These are phyloP conservation scores for Tetratostichococcus sp. DNA, from an alignment of 139 green algal species.

Conservation along the genomic window DNA sequence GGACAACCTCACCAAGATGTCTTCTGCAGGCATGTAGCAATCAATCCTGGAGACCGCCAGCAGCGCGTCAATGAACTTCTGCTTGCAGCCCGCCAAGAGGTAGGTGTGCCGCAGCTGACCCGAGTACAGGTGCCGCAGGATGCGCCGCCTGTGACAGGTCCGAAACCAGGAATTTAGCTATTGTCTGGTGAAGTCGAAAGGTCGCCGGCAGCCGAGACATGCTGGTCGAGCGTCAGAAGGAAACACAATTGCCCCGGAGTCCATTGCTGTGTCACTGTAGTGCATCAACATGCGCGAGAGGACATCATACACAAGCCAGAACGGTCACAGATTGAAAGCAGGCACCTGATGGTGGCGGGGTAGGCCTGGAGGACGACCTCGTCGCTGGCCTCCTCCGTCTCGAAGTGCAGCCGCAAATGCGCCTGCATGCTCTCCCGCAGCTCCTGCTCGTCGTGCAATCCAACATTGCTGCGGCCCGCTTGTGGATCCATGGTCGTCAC, in stretches of 20 bases:
- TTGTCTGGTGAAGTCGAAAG: too few species aligned
- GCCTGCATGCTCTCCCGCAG: conserved; percentile 51
- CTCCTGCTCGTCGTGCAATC: conserved; percentile 17
- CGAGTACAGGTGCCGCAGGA: conserved; percentile 53
- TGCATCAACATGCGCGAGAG: too few species aligned
- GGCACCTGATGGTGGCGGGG: conserved; percentile 37
- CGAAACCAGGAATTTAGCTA: too few species aligned
- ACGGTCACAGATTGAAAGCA: background rate
- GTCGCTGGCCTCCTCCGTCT: conserved; percentile 49
- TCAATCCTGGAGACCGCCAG: conserved; percentile 45
- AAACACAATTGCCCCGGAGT: too few species aligned
- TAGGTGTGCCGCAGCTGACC: conserved; percentile 38
- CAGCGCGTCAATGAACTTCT: conserved; percentile 57
- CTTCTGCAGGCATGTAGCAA: conserved; percentile 53
- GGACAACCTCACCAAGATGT: too few species aligned
- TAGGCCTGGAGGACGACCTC: conserved; percentile 48
- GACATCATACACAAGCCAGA: too few species aligned
- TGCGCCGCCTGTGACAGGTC: conserved; percentile 13
- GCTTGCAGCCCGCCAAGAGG: conserved; percentile 41
- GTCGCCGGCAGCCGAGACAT: too few species aligned
- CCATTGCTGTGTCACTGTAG: too few species aligned
- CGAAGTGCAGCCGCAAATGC: conserved; percentile 65
- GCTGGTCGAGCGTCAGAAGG: too few species aligned
- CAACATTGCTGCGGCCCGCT: background rate
- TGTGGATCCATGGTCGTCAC: too few species aligned